Evolutionary conservation across 2,329 filamentous ascomycete species (phyloP).

Genomic region (Xylariales sp.): DNA sequence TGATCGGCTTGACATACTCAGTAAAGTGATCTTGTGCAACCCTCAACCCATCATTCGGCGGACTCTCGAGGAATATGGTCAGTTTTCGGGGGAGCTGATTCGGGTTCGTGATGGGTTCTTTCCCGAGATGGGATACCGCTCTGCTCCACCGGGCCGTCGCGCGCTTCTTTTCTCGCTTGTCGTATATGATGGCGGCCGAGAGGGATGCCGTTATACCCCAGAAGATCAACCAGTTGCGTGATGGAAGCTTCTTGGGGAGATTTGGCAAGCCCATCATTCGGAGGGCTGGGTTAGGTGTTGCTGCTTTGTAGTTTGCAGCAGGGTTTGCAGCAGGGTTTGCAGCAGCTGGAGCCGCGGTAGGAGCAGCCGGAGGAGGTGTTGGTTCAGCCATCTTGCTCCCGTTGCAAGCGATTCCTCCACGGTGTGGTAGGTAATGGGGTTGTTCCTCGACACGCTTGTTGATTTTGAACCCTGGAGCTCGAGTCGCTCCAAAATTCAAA

Average conservation of each 20-base stretch:
- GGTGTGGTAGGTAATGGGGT: too few species aligned
- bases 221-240: conserved; percentile 98
- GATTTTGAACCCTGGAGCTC: background rate
- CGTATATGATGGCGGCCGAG: conserved; percentile 79
- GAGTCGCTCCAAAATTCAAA: background rate
- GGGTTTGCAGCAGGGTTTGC: background rate
- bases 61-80: conserved; percentile 79
- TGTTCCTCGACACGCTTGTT: background rate
- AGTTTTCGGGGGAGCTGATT: conserved; percentile 76
- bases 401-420: too few species aligned
- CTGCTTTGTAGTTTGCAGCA: conserved; percentile 33
- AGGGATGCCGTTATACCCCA: conserved; percentile 73
- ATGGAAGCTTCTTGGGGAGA: conserved; percentile 79
- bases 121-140: conserved; percentile 77
- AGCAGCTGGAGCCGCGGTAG: conserved; percentile 4
- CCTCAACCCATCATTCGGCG: conserved; percentile 80
- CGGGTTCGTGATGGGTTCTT: conserved; percentile 63
- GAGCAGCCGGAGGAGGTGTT: background rate
- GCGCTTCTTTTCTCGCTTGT: conserved; percentile 83
- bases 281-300: conserved; percentile 64
- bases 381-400: conserved; percentile 7
- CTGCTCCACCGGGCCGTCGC: conserved; percentile 83
- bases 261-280: conserved; percentile 81
- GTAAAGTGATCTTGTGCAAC: conserved; percentile 91
- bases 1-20: conserved; percentile 89